phyloP scores from a whole-genome alignment of 768 basidiomycete species.

The Russula vinacea region DNA sequence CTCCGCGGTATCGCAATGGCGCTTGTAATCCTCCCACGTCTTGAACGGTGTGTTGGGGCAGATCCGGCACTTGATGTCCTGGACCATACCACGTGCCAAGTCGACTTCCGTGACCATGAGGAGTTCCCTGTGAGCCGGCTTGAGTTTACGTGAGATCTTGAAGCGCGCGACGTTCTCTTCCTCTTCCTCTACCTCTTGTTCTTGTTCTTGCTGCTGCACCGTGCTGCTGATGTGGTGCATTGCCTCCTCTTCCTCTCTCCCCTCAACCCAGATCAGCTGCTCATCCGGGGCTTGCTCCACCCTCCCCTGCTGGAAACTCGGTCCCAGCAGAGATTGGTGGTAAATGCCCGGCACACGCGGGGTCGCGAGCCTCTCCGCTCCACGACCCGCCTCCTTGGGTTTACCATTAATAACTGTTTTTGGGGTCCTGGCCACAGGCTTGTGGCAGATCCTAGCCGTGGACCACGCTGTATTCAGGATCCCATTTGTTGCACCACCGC shows the following conservation, averaged over 20 bases:
- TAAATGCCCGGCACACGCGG: background rate
- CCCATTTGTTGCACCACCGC: background rate
- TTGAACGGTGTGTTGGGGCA: background rate
- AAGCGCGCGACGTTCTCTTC: background rate
- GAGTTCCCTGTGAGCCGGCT: background rate
- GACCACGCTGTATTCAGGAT: background rate
- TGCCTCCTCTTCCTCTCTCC: background rate
- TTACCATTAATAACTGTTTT: background rate
- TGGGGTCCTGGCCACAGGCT: background rate
- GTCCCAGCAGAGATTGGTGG: background rate
- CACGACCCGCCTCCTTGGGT: background rate
- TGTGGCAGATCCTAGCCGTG: background rate
- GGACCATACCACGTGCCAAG: background rate
- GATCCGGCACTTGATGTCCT: conserved; percentile 2
- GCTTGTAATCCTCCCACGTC: background rate
- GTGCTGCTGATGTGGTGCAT: background rate
- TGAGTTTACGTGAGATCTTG: background rate
- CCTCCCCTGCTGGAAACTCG: background rate
- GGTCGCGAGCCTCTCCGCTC: background rate
- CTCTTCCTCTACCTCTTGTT: too few relatives aligned
- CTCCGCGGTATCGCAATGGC: background rate
- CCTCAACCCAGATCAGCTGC: background rate
- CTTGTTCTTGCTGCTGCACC: too few relatives aligned
- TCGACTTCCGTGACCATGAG: background rate
- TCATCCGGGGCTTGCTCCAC: background rate